Conservation (phyloP, 108 stramenopile species). For the Craspedostauros australis region DNA sequence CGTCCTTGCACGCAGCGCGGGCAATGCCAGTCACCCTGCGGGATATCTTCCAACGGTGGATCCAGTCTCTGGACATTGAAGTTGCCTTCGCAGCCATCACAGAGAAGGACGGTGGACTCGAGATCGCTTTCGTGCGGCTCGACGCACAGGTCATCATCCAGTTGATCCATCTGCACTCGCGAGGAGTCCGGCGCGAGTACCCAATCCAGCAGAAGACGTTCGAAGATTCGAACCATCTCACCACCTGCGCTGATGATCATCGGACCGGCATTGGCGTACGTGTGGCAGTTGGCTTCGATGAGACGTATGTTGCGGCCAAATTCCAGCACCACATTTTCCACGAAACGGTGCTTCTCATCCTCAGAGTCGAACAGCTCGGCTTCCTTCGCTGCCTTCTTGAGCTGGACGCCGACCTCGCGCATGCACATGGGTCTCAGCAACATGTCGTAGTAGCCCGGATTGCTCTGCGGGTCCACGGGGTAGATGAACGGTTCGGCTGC, state of each 20-base stretch:
- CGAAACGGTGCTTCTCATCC: slow-evolving; percentile 10
- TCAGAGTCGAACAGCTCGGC: slow-evolving; percentile 5
- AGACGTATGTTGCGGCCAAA: slow-evolving; percentile 70
- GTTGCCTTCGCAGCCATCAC: slow-evolving; percentile 89
- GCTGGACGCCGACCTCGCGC: slow-evolving; percentile 53
- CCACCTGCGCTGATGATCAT: slow-evolving; percentile 62
- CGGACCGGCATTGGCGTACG: slow-evolving; percentile 63
- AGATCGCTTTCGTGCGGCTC: slow-evolving; percentile 60
- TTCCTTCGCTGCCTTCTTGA: slow-evolving; percentile 46
- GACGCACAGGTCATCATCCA: slow-evolving; percentile 83
- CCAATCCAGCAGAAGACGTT: slow-evolving; percentile 84
- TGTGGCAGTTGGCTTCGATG: slow-evolving; percentile 58
- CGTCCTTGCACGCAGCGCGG: slow-evolving; percentile 67
- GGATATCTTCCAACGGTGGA: slow-evolving; percentile 65
- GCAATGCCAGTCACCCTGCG: slow-evolving; percentile 87
- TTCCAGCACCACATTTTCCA: slow-evolving; percentile 47
- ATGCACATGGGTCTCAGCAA: slow-evolving; percentile 73
- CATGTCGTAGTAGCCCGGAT: slow-evolving; percentile 83
- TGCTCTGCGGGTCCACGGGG: slow-evolving; percentile 80
- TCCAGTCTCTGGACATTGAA: slow-evolving; percentile 76
- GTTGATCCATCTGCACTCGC: slow-evolving; percentile 41
- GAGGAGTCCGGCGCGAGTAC: slow-evolving; percentile 62
- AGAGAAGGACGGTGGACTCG: slow-evolving; percentile 73
- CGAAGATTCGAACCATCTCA: slow-evolving; percentile 77
- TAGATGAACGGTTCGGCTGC: slow-evolving; percentile 73